These are phyloP conservation scores for Penicillium psychrofluorescens DNA, from an alignment of 495 filamentous ascomycete genomes.

Conservation along the genomic window DNA sequence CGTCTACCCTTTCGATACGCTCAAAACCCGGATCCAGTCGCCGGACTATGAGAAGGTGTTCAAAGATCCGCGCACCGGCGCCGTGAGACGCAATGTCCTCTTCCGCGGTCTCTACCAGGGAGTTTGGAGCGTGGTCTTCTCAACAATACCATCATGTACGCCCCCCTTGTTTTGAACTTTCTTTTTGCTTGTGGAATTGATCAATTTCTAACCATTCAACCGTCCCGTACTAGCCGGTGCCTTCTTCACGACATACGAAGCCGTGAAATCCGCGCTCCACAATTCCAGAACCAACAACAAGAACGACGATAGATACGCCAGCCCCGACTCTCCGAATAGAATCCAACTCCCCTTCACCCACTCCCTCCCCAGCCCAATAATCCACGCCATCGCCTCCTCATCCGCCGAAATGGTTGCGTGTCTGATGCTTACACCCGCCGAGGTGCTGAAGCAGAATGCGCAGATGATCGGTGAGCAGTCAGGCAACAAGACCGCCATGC, in stretches of 20 bases:
- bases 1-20: constrained; percentile 76
- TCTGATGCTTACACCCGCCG: constrained; percentile 77
- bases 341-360: constrained; percentile 23
- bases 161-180: constrained; percentile 1
- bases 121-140: constrained; percentile 78
- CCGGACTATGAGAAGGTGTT: constrained; percentile 61
- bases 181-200: no score
- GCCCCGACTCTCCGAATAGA: constrained; percentile 28
- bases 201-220: no score
- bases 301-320: constrained; percentile 6
- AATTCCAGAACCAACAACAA: constrained; percentile 18
- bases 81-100: constrained; percentile 45
- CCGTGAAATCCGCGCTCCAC: constrained; percentile 52
- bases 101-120: constrained; percentile 83
- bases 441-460: constrained; percentile 90
- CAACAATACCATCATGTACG: constrained; percentile 76
- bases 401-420: constrained; percentile 76
- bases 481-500: constrained; percentile 25
- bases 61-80: constrained; percentile 43
- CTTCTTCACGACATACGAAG: constrained; percentile 90
- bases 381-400: constrained; percentile 65
- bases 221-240: constrained; percentile 53
- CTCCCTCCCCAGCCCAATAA: constrained; percentile 51
- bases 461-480: constrained; percentile 48
- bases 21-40: constrained; percentile 80